Base-by-base conservation (phyloP, 2,329 filamentous ascomycete species). In the Fusarium anguioides region DNA sequence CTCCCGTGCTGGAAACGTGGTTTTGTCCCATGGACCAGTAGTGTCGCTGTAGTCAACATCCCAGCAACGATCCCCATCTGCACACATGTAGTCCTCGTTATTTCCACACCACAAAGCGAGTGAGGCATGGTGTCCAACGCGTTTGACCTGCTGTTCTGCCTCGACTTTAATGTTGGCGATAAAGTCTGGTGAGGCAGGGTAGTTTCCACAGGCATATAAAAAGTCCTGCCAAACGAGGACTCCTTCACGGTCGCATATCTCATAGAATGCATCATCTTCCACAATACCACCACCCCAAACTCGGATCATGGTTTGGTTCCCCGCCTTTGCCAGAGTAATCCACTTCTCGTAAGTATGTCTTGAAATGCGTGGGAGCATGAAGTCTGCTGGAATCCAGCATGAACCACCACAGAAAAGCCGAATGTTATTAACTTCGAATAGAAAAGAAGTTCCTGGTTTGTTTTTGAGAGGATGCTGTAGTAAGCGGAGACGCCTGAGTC, bases 191-290 rank as follows among this genome's bases (percentile, higher is more conserved):
- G 55, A 31, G 0, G 33, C 55, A 0, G 58, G 58, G 10, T 60
- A 60, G 5, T 60, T 60, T 0, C 58, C 55, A 4, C 55, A 60
- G 5, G 58, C 58, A 3, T 18, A 60, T 2, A 60, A 4, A 6
- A 60, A 60, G 27, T 60, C 58, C 2, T 60, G 58, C 58, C 55
- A 60, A 10, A 60, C 15, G 2, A 60, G 6, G 4, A 60, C 26
- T 4, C 58, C 58, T n/a, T 60, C 23, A 2, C 33, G 46, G 3
- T 60, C 46, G 0, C 46, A 52, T 1, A 45, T 10, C 0, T 60
- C 39, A 8, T 53, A 60, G 0, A 60, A 60, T 11, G 9, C 12
- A 1, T 60, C 33, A 3, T 17, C 12, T 4, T 60, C 55, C 0
- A 60, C 46, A 4, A 60, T 54, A 0, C 55, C 55, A 1, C 58